Base-by-base conservation (phyloP, 2,329 filamentous ascomycete species). In the Rachicladosporium sp. region DNA sequence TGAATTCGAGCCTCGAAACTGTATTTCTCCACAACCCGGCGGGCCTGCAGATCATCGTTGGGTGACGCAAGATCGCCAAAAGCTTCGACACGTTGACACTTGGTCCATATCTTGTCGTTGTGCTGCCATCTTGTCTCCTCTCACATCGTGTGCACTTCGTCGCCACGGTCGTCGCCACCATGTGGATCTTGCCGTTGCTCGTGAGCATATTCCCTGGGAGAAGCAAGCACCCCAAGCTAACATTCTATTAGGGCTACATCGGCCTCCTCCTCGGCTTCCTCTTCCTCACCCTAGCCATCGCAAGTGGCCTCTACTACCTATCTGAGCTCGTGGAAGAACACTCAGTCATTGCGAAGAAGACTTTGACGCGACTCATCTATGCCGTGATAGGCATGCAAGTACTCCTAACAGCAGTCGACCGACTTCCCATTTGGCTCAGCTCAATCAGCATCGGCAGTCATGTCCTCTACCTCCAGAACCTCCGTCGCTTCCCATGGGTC, bases 281-380 rank as follows among this genome's bases (percentile, higher is more conserved):
- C 55, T 96, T 98, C 65, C 70, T 98, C 50, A 96, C 91, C 13
- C 72, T 98, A 45, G 87, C 89, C 42, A 96, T 98, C 57, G 91
- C 91, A 31, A 95, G 87, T n/a, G 91, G 91, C 30, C 78, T 98
- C 19, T 98, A 98, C 68, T 98, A 98, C 62, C 80, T 98, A 40
- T 95, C 89, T 15, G 91, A 98, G 62, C 78, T 96, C 10, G 91
- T 98, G 45, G 91, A 98, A 66, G 91, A 98, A 62, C 89, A 98
- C 59, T 95, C 89, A 3, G 89, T 96, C 8, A 65, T 93, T 46
- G 83, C 88, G 10, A 93, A 93, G 59, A 84, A 81, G 42, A 68
- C 95, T 11, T 71, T 98, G 38, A 82, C 75, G 29, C 79, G 77
- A 32, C 70, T 96, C 41, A 95, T 96, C 54, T 94, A 94, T 66